Percentiles rank a stretch among this genome's conserved stretches.
phyloP scores from a whole-genome alignment of 2,329 filamentous ascomycete genomes.

The Ascochyta koolunga region DNA sequence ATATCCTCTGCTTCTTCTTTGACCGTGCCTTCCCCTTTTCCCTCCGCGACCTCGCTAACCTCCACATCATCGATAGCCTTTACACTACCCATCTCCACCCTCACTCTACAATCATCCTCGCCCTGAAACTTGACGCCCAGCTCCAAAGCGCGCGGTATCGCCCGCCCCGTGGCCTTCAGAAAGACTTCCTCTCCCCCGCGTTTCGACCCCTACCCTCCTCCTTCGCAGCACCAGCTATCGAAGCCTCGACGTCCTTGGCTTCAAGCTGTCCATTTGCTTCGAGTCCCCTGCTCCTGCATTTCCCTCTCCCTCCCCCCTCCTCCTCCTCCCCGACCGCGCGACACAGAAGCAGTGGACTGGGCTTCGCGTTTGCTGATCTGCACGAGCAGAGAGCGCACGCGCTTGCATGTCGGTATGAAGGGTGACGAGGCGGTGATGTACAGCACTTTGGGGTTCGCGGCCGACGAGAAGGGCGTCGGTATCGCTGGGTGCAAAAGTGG shows the following conservation, averaged over 20 bases:
- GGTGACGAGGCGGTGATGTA: constrained; percentile 70
- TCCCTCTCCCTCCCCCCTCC: background rate
- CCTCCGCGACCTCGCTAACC: constrained; percentile 12
- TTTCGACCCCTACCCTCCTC: constrained; percentile 16
- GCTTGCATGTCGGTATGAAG: constrained; percentile 71
- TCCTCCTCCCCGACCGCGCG: too few species aligned
- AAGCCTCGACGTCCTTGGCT: constrained; percentile 37
- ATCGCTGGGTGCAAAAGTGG: constrained; percentile 64
- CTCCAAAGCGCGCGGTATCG: constrained; percentile 67
- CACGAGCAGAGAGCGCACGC: constrained; percentile 67
- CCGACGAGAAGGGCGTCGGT: constrained; percentile 59
- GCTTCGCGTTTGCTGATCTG: constrained; percentile 59
- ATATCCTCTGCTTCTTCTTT: constrained; percentile 36
- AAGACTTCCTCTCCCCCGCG: constrained; percentile 58
- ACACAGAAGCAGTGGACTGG: constrained; percentile 35
- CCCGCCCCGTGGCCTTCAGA: constrained; percentile 69
- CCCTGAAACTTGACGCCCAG: constrained; percentile 70
- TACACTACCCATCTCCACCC: constrained; percentile 66
- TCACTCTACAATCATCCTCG: constrained; percentile 64
- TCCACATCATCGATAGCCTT: constrained; percentile 71
- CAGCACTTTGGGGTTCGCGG: constrained; percentile 61
- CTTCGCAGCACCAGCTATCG: constrained; percentile 31
- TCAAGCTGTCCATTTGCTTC: constrained; percentile 35
- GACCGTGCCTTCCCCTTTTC: constrained; percentile 9
- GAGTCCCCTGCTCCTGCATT: background rate